Percentiles rank a stretch among this genome's conserved stretches.
These are phyloP conservation scores for Pseudocercospora vitis DNA, from an alignment of 2,329 filamentous ascomycete species.

Conservation along the genomic window DNA sequence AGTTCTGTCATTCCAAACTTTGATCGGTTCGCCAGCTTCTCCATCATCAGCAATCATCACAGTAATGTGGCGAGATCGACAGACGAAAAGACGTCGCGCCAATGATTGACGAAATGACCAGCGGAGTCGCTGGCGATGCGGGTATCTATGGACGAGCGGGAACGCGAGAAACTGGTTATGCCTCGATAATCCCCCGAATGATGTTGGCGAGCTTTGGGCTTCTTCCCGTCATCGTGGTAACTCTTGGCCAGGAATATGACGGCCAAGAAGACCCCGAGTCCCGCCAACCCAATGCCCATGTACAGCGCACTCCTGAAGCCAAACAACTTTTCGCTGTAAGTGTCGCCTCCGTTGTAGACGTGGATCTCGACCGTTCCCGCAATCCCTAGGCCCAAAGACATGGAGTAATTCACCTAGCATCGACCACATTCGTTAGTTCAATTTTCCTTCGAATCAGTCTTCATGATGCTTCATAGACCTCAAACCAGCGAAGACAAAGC, in stretches of 20 bases:
- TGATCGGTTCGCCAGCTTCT: background rate
- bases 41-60: background rate
- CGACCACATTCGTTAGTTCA: background rate
- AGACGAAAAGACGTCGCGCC: too few relatives aligned
- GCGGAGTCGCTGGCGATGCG: background rate
- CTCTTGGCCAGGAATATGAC: constrained; percentile 32
- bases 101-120: too few relatives aligned
- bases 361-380: constrained; percentile 63
- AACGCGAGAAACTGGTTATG: background rate
- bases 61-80: background rate
- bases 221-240: constrained; percentile 21
- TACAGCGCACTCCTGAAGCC: constrained; percentile 47
- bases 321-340: constrained; percentile 35
- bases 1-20: background rate
- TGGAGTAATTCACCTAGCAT: constrained; percentile 63
- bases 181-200: background rate
- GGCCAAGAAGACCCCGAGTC: constrained; percentile 32
- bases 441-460: background rate
- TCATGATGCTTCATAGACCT: background rate
- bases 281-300: constrained; percentile 40
- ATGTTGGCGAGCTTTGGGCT: background rate
- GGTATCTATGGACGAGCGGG: background rate
- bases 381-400: constrained; percentile 65
- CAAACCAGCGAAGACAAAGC: background rate
- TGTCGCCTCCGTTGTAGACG: constrained; percentile 43